Evolutionary conservation across 2,329 filamentous ascomycete genomes (phyloP).

Genomic region (Talaromyces sp.): DNA sequence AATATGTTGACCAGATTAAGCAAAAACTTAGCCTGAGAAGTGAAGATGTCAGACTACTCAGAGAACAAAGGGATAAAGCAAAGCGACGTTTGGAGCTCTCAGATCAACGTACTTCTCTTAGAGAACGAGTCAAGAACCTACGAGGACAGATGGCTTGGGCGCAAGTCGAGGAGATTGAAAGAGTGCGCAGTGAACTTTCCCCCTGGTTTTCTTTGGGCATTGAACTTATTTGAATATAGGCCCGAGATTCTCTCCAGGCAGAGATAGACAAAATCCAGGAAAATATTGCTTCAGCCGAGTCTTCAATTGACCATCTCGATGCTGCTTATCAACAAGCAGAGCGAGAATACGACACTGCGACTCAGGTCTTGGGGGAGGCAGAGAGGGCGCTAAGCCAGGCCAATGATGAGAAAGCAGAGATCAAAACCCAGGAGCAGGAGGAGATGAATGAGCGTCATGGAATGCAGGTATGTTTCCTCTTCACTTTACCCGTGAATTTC

Average conservation of each 20-base stretch:
- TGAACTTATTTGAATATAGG: slow-evolving; percentile 15
- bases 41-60: slow-evolving; percentile 59
- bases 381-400: slow-evolving; percentile 40
- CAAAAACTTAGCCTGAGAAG: slow-evolving; percentile 56
- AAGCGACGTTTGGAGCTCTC: slow-evolving; percentile 60
- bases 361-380: slow-evolving; percentile 39
- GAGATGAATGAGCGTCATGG: slow-evolving; percentile 51
- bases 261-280: slow-evolving; percentile 34
- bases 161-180: slow-evolving; percentile 74
- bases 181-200: slow-evolving; percentile 22
- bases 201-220: background rate
- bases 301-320: slow-evolving; percentile 40
- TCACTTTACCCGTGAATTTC: slow-evolving; percentile 9
- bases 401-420: slow-evolving; percentile 43
- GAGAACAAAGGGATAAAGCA: slow-evolving; percentile 56
- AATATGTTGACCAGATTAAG: slow-evolving; percentile 68
- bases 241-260: slow-evolving; percentile 29
- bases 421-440: slow-evolving; percentile 49
- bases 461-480: slow-evolving; percentile 38
- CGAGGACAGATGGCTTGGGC: slow-evolving; percentile 74
- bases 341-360: slow-evolving; percentile 32
- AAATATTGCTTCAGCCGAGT: slow-evolving; percentile 45
- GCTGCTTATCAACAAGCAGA: slow-evolving; percentile 41
- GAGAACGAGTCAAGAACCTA: slow-evolving; percentile 55
- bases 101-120: slow-evolving; percentile 61